Base-by-base conservation (phyloP, 495 filamentous ascomycete species). In the Lindgomyces ingoldianus region DNA sequence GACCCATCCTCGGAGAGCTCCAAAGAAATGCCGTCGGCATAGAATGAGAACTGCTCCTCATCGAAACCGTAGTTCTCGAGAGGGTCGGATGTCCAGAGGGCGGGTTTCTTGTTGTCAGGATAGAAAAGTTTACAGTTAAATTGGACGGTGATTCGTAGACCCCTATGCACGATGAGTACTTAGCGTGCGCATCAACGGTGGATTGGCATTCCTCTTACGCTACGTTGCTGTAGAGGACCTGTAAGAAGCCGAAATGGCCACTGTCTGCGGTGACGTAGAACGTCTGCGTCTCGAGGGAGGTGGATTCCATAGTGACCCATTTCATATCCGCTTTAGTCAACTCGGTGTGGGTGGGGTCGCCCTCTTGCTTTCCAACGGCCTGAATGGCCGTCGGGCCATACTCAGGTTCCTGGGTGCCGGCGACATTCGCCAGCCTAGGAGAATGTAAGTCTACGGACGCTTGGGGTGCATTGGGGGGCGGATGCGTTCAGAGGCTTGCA, bases 181-280 rank as follows among this genome's bases (percentile, higher is more conserved):
- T 60, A 68, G 57, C 56, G 54, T 9, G 19, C 36, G 33, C 9
- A 33, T 54, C 51, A 55, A 21, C 12, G 39, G 53, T 25, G 42
- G 36, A 2, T 11, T 0, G 29, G 67, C 25, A 12, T 47, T 52
- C 30, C 42, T 74, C 92, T 81, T 84, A 97, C 94, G 84, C 88
- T 76, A 98, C 90, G 77, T 96, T 98, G 78, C 89, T 96, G 83
- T 97, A 97, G 74, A 98, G 96, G 75, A 97, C 82, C 81, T 98
- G 95, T 53, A 83, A 85, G 75, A 96, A 82, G 4, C 82, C 91
- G 65, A 93, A 72, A 63, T 85, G 81, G 18, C 94, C 95, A 59
- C 76, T 81, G 61, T 96, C 89, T 48, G 89, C 79, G 80, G 87
- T 88, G 74, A 95, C 76, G 78, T 98, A 98, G 79, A 97, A 98